Evolutionary conservation across 345 rosid genomes (phyloP).

Genomic region (Syzygium oleosum): DNA sequence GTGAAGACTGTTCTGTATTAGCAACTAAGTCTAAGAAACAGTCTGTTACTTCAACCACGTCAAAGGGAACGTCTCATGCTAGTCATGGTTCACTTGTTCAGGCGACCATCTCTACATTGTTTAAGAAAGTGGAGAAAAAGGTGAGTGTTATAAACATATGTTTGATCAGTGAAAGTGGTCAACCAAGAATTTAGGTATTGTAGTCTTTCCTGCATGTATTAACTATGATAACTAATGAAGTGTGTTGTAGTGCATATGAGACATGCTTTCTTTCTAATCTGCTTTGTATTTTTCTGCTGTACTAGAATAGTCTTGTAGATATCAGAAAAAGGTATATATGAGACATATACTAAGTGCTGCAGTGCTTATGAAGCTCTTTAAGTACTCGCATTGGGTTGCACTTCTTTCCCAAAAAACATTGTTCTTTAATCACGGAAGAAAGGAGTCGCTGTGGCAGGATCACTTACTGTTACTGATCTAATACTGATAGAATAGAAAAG

Average conservation of each 20-base stretch:
- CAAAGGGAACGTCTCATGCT: slow-evolving; percentile 16
- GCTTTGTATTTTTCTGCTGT: not conserved
- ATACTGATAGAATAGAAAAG: not conserved
- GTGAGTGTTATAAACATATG: slow-evolving; percentile 9
- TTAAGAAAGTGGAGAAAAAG: slow-evolving; percentile 65
- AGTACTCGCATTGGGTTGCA: not conserved
- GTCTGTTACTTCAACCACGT: slow-evolving; percentile 16
- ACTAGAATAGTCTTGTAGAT: not conserved
- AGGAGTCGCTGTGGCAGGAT: not conserved
- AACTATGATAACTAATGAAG: not conserved
- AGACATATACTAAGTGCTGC: not conserved
- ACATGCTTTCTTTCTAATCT: not conserved
- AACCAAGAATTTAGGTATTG: not conserved
- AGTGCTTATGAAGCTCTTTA: not conserved
- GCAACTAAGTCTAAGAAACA: slow-evolving; percentile 19
- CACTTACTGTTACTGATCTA: not conserved
- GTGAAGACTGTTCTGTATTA: slow-evolving; percentile 4
- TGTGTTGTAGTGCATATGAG: not conserved
- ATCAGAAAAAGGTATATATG: not conserved
- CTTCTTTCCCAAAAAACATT: not conserved
- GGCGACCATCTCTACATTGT: slow-evolving; percentile 61
- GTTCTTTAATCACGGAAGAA: not conserved
- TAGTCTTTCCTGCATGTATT: not conserved
- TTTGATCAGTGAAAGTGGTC: not conserved
- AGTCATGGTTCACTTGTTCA: slow-evolving; percentile 59